phyloP scores from a whole-genome alignment of 2,329 filamentous ascomycete species.

The Colletotrichum camelliae region DNA sequence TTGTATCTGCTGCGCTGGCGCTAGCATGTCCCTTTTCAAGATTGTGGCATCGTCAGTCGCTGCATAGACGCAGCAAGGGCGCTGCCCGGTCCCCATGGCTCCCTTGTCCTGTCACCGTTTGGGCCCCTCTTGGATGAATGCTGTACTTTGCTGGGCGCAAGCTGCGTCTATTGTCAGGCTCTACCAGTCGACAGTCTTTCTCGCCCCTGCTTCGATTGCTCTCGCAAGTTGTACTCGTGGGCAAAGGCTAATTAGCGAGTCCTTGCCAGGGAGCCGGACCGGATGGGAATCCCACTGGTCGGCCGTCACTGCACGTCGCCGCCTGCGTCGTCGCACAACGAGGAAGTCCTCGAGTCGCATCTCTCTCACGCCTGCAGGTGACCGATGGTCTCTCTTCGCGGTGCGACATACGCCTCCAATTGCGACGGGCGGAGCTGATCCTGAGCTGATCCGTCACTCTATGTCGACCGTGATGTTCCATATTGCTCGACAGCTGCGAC shows the following conservation, averaged over 20 bases:
- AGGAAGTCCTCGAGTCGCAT: conserved; percentile 11
- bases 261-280: conserved; percentile 4
- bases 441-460: background rate
- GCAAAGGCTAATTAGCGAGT: background rate
- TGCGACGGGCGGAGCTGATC: background rate
- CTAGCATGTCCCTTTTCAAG: background rate
- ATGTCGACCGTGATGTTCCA: background rate
- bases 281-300: conserved; percentile 8
- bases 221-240: background rate
- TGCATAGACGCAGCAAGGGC: background rate
- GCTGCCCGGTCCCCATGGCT: background rate
- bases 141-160: background rate
- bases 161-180: background rate
- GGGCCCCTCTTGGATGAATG: background rate
- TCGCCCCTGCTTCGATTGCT: background rate
- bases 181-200: background rate
- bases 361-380: conserved; percentile 5
- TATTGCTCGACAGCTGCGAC: background rate
- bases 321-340: conserved; percentile 13
- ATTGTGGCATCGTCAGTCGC: background rate
- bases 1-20: background rate
- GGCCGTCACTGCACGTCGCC: conserved; percentile 9
- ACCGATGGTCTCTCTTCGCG: background rate
- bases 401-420: background rate
- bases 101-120: background rate